Evolutionary conservation across 371 early-diverging fungal genomes (phyloP).

Genomic region (Mucor indicus): DNA sequence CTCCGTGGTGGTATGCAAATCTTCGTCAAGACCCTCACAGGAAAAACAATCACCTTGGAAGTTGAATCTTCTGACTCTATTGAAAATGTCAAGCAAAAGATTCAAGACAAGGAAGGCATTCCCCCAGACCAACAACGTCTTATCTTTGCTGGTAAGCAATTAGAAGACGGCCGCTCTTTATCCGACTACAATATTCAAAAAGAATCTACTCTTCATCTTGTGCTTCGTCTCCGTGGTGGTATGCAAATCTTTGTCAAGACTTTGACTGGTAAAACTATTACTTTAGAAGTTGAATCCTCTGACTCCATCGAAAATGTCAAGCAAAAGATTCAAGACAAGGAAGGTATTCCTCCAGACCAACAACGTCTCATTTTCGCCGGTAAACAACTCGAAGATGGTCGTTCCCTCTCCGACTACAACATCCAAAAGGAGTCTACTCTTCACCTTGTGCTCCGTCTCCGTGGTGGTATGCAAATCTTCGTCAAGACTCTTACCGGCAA

Average conservation of each 20-base stretch:
- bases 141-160: conserved; percentile 99
- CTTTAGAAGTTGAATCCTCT: conserved; percentile 90
- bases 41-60: conserved; percentile 98
- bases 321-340: conserved; percentile 98
- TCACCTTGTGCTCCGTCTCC: conserved; percentile 94
- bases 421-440: conserved; percentile 95
- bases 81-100: conserved; percentile 91
- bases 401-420: conserved; percentile 77
- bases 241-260: conserved; percentile 84
- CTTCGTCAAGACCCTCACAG: conserved; percentile 98
- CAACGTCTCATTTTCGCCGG: conserved; percentile 99
- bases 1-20: conserved; percentile 88
- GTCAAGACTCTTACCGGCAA: conserved; percentile 83
- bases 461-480: conserved; percentile 83
- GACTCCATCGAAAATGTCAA: conserved; percentile 98
- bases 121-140: conserved; percentile 98
- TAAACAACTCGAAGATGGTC: conserved; percentile 98
- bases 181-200: conserved; percentile 84
- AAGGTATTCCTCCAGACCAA: conserved; percentile 97
- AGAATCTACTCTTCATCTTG: conserved; percentile 96
- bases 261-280: conserved; percentile 81
- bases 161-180: conserved; percentile 91
- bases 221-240: conserved; percentile 95
- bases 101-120: conserved; percentile 93
- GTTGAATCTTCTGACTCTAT: conserved; percentile 95